These are phyloP conservation scores for Leishmania turanica DNA, from an alignment of 208 protist species.

Conservation along the genomic window DNA sequence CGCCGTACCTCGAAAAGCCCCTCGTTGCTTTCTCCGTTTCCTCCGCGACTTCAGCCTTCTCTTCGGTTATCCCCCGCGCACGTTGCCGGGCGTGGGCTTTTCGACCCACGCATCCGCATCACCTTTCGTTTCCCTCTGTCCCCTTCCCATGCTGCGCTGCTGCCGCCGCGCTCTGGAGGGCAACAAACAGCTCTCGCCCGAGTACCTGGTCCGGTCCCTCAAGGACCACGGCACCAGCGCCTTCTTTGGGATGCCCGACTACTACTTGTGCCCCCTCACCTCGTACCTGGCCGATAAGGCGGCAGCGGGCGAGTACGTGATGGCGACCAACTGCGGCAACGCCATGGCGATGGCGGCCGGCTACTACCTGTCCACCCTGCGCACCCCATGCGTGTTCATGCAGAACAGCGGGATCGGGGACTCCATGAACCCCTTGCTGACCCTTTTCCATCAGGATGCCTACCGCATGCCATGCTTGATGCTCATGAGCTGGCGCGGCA, in stretches of 20 bases:
- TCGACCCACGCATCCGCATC: background rate
- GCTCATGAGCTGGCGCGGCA: slow-evolving; percentile 82
- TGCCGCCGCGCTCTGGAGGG: slow-evolving; percentile 5
- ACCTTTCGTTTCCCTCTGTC: background rate
- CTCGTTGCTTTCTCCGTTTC: background rate
- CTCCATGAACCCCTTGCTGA: slow-evolving; percentile 77
- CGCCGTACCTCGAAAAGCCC: background rate
- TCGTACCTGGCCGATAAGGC: slow-evolving; percentile 76
- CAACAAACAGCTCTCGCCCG: slow-evolving; percentile 37
- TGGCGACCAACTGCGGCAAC: slow-evolving; percentile 85
- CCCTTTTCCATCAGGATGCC: slow-evolving; percentile 62
- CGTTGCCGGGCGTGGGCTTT: background rate
- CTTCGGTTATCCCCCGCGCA: background rate
- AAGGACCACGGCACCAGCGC: slow-evolving; percentile 43
- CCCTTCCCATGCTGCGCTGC: slow-evolving; percentile 9
- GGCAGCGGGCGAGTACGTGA: slow-evolving; percentile 58
- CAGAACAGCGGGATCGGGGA: slow-evolving; percentile 84
- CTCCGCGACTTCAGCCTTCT: background rate
- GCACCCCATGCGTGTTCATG: slow-evolving; percentile 71
- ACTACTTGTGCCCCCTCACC: slow-evolving; percentile 76
- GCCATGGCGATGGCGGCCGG: slow-evolving; percentile 81
- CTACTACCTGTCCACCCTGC: slow-evolving; percentile 82
- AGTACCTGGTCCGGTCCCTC: slow-evolving; percentile 52
- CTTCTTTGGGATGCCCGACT: slow-evolving; percentile 91
- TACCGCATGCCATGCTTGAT: slow-evolving; percentile 83